These are phyloP conservation scores for Verticillium alfalfae DNA, from an alignment of 2,329 filamentous ascomycete species.

Conservation along the genomic window DNA sequence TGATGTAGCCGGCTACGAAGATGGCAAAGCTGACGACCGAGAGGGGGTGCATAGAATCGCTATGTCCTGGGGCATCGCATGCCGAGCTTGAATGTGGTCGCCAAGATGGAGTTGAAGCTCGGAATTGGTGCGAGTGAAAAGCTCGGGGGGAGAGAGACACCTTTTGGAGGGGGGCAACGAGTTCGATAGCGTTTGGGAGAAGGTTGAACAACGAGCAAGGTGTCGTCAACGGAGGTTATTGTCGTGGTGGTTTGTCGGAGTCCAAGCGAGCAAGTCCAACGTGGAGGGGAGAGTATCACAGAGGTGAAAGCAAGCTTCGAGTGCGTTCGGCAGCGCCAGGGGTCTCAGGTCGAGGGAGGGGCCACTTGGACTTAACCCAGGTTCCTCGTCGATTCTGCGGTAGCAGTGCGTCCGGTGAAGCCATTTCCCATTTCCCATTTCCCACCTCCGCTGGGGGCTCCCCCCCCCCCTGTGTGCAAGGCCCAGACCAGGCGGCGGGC, in stretches of 20 bases:
- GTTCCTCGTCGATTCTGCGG: background rate
- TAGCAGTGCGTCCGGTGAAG: background rate
- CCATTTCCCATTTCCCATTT: background rate
- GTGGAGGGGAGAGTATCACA: background rate
- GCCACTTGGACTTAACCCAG: background rate
- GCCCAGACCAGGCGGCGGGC: background rate
- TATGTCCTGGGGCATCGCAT: conserved; percentile 37
- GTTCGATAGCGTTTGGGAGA: background rate
- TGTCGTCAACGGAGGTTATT: background rate
- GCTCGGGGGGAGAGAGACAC: background rate
- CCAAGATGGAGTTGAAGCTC: conserved; percentile 7
- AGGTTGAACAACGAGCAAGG: background rate
- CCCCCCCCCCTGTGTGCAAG: background rate
- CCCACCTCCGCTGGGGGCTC: background rate
- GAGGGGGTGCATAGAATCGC: conserved; percentile 89
- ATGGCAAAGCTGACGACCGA: conserved; percentile 93
- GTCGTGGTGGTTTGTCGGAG: background rate
- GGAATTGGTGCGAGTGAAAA: background rate
- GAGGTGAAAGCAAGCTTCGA: background rate
- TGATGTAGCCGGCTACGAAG: conserved; percentile 99
- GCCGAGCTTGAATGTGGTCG: conserved; percentile 20
- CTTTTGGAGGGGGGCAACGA: background rate
- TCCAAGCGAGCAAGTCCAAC: background rate
- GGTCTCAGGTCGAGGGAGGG: background rate
- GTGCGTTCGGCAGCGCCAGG: background rate